Evolutionary conservation across 2,329 filamentous ascomycete genomes (phyloP).

Genomic region (Mycosphaerelloides madeirae): DNA sequence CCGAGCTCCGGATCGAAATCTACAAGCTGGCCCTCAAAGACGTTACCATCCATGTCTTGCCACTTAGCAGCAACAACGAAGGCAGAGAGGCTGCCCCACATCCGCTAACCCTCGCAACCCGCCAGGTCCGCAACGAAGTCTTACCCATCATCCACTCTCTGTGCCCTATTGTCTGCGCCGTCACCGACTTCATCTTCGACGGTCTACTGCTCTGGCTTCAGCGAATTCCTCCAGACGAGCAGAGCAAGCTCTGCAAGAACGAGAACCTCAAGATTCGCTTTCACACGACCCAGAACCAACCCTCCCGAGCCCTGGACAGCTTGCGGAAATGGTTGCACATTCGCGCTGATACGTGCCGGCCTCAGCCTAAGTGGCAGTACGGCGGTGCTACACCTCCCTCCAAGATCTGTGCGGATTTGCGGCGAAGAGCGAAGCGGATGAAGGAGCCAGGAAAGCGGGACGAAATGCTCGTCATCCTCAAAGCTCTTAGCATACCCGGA

Average conservation of each 20-base stretch:
- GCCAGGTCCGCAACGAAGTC: conserved; percentile 30
- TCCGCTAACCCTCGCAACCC: conserved; percentile 23
- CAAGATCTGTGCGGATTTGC: conserved; percentile 28
- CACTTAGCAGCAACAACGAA: conserved; percentile 15
- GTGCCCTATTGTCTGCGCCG: conserved; percentile 26
- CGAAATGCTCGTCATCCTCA: conserved; percentile 27
- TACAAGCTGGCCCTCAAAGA: conserved; percentile 29
- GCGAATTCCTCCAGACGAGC: conserved; percentile 26
- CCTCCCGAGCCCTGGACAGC: conserved; percentile 12
- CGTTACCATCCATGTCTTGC: conserved; percentile 29
- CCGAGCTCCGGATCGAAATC: conserved; percentile 31
- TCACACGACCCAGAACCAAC: conserved; percentile 17
- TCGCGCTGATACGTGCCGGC: conserved; percentile 26
- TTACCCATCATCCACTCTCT: conserved; percentile 28
- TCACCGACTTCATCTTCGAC: conserved; percentile 32
- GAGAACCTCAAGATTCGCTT: conserved; percentile 24
- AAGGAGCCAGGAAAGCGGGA: conserved; percentile 24
- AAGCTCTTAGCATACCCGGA: conserved; percentile 19
- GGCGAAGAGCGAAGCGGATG: conserved; percentile 27
- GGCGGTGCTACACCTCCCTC: conserved; percentile 20
- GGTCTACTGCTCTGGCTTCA: conserved; percentile 27
- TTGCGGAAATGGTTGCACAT: conserved; percentile 29
- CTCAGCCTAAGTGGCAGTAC: conserved; percentile 30
- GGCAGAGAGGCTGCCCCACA: conserved; percentile 19
- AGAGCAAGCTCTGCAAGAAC: conserved; percentile 28